A percentile compares a stretch with the other conserved stretches of the same genome.
These are phyloP conservation scores for Solanum boliviense DNA, from an alignment of 257 asterid species.

Conservation along the genomic window DNA sequence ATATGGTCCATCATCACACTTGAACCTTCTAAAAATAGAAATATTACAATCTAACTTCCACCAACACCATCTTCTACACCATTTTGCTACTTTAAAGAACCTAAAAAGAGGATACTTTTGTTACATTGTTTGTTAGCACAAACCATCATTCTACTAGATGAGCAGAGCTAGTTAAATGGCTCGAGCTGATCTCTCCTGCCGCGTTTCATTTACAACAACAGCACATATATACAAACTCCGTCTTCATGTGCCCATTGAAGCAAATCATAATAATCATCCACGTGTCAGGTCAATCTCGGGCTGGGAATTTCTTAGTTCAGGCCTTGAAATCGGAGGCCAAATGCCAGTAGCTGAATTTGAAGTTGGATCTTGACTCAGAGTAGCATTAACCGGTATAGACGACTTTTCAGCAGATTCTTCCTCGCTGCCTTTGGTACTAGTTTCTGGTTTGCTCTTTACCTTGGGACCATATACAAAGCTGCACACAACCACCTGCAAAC, in stretches of 20 bases:
- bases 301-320: conserved; percentile 43
- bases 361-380: conserved; percentile 28
- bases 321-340: conserved; percentile 55
- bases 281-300: conserved; percentile 71
- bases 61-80: conserved; percentile 8
- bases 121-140: conserved; percentile 47
- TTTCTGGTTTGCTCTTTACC: conserved; percentile 38
- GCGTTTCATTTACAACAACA: conserved; percentile 60
- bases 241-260: conserved; percentile 28
- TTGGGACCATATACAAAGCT: conserved; percentile 75
- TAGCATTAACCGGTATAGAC: conserved; percentile 12
- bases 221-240: conserved; percentile 41
- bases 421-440: conserved; percentile 18
- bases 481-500: conserved; percentile 60
- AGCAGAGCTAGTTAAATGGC: background rate
- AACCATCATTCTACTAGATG: conserved; percentile 16
- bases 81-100: conserved; percentile 14
- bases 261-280: conserved; percentile 42
- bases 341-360: conserved; percentile 29
- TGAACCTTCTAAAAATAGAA: conserved; percentile 9
- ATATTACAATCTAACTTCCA: conserved; percentile 2
- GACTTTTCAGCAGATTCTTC: conserved; percentile 33
- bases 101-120: conserved; percentile 16
- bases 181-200: conserved; percentile 10
- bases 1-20: conserved; percentile 5